These are phyloP conservation scores for Coemansia sp. DNA, from an alignment of 192 early-diverging fungal species.

Conservation along the genomic window DNA sequence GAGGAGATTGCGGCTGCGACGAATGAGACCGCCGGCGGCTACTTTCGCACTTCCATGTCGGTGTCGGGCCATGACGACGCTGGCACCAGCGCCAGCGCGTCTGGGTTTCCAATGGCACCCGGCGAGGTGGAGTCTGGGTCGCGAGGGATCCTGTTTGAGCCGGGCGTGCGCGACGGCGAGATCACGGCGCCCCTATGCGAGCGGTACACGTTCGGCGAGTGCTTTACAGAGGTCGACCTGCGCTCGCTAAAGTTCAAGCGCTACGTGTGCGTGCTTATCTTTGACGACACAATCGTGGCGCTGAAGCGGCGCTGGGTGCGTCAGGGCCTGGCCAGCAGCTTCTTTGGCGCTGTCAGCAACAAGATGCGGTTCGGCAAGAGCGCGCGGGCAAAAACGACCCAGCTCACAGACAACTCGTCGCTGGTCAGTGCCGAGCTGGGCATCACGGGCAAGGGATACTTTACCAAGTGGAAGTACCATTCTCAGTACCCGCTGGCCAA, in stretches of 20 bases:
- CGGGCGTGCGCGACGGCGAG: constrained; percentile 51
- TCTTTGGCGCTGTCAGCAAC: constrained; percentile 52
- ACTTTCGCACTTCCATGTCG: constrained; percentile 32
- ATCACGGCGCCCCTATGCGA: constrained; percentile 49
- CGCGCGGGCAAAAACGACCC: constrained; percentile 22
- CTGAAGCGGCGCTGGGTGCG: constrained; percentile 62
- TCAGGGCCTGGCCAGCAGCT: constrained; percentile 47
- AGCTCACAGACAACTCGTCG: constrained; percentile 43
- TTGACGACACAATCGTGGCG: constrained; percentile 61
- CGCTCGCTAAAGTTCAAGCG: constrained; percentile 58
- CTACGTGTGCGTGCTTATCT: constrained; percentile 58
- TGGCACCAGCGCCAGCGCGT: not conserved
- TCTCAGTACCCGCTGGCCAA: constrained; percentile 53
- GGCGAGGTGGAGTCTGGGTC: constrained; percentile 57
- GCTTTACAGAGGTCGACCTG: constrained; percentile 59
- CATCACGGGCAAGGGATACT: constrained; percentile 56
- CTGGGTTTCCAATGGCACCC: constrained; percentile 51
- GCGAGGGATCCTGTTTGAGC: constrained; percentile 53
- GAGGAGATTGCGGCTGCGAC: constrained; percentile 47
- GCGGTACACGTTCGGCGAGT: constrained; percentile 62
- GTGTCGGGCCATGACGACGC: constrained; percentile 16
- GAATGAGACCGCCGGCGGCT: constrained; percentile 45
- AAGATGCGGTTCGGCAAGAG: constrained; percentile 49
- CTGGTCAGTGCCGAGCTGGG: constrained; percentile 50
- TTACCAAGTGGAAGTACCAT: constrained; percentile 66